These are phyloP conservation scores for Trichophyton benhamiae DNA, from an alignment of 2,329 filamentous ascomycete species.

Conservation along the genomic window DNA sequence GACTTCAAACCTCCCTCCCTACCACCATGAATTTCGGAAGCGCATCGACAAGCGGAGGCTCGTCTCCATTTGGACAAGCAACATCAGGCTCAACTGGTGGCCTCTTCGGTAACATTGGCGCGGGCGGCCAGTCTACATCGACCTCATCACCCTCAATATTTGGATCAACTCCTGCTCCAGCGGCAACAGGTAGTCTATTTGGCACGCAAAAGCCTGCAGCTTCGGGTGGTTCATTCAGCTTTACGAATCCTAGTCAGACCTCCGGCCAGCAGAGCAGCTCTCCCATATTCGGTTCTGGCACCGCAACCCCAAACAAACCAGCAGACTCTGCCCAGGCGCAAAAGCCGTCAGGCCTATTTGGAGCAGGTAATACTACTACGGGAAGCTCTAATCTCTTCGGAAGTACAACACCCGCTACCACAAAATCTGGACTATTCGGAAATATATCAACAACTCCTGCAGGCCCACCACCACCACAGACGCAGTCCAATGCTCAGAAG, in stretches of 20 bases:
- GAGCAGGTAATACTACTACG: conserved; percentile 16
- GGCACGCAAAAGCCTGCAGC: conserved; percentile 5
- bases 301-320: conserved; percentile 29
- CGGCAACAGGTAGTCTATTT: neutral
- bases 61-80: conserved; percentile 13
- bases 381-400: conserved; percentile 22
- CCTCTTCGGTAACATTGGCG: conserved; percentile 14
- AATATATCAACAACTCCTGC: conserved; percentile 40
- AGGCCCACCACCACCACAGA: conserved; percentile 36
- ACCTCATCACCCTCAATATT: conserved; percentile 7
- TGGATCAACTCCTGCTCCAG: conserved; percentile 6
- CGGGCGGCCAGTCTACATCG: conserved; percentile 3
- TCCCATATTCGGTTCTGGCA: conserved; percentile 20
- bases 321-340: conserved; percentile 23
- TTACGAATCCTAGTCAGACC: conserved; percentile 21
- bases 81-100: conserved; percentile 5
- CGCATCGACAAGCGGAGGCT: conserved; percentile 24
- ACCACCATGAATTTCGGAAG: conserved; percentile 24
- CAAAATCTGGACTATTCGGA: conserved; percentile 26
- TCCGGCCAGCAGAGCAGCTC: conserved; percentile 18
- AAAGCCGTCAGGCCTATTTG: conserved; percentile 25
- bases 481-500: conserved; percentile 5
- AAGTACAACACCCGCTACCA: conserved; percentile 27
- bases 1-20: neutral
- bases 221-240: conserved; percentile 8